Evolutionary conservation across 1,284 basidiomycete genomes (phyloP).

Genomic region (Sphaerobolus stellatus): DNA sequence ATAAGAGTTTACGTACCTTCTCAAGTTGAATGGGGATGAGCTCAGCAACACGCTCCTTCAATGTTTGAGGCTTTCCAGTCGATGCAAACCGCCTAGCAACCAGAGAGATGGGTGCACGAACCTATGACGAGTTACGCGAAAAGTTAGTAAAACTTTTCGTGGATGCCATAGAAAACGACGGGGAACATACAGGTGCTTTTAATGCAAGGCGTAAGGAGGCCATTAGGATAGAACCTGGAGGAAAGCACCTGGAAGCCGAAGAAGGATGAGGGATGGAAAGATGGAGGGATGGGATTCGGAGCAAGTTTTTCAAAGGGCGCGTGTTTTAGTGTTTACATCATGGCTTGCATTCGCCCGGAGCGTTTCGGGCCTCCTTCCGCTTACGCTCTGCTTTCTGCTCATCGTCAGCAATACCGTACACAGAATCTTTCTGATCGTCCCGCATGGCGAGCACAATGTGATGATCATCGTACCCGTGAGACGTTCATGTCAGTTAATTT

Average conservation of each 20-base stretch:
- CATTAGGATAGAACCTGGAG: slow-evolving; percentile 1
- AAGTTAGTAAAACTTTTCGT: background rate
- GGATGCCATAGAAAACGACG: background rate
- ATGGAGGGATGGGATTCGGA: background rate
- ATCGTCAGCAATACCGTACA: no score
- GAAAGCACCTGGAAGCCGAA: background rate
- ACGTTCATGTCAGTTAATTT: no score
- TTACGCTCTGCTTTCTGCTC: no score
- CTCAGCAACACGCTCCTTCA: slow-evolving; percentile 89
- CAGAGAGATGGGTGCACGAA: slow-evolving; percentile 40
- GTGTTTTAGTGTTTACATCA: slow-evolving; percentile 1
- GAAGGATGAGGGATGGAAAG: background rate
- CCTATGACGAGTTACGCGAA: slow-evolving; percentile 19
- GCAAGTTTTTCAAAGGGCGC: background rate
- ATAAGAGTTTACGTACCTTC: slow-evolving; percentile 51
- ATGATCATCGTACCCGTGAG: no score
- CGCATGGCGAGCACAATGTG: no score
- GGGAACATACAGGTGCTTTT: slow-evolving; percentile 7
- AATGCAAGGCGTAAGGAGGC: slow-evolving; percentile 12
- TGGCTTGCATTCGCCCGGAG: background rate
- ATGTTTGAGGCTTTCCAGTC: slow-evolving; percentile 67
- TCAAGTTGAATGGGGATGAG: slow-evolving; percentile 89
- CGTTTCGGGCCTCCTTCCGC: background rate
- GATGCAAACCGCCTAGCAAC: slow-evolving; percentile 61
- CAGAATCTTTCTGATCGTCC: no score